phyloP scores from a whole-genome alignment of 352 stramenopile species.

The Globisporangium splendens region DNA sequence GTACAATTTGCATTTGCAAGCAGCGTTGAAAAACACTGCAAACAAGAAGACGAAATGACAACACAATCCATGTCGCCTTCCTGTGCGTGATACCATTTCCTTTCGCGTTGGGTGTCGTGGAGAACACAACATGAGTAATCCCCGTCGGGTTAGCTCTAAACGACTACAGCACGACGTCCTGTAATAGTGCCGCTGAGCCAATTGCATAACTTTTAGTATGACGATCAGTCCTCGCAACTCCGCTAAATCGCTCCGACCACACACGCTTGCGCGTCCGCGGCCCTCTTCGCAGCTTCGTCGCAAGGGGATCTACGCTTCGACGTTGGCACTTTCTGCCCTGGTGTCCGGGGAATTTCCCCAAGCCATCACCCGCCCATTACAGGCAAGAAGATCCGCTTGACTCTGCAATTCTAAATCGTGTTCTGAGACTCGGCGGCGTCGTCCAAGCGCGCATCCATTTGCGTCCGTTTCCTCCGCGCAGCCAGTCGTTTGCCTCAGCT shows the following conservation, averaged over 20 bases:
- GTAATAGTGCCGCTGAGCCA: slow-evolving; percentile 63
- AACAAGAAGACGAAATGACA: not conserved
- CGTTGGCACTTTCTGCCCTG: slow-evolving; percentile 85
- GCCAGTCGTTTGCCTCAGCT: not conserved
- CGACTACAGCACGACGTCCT: slow-evolving; percentile 61
- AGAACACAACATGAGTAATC: slow-evolving; percentile 93
- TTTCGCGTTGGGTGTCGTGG: slow-evolving; percentile 66
- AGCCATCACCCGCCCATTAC: slow-evolving; percentile 32
- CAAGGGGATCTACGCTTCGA: slow-evolving; percentile 77
- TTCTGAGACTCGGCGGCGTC: slow-evolving; percentile 37
- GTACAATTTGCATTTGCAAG: slow-evolving; percentile 7
- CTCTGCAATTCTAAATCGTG: slow-evolving; percentile 92
- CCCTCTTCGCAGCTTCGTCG: slow-evolving; percentile 66
- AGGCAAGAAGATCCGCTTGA: slow-evolving; percentile 60
- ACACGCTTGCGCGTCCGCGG: slow-evolving; percentile 7
- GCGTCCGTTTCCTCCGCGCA: no score
- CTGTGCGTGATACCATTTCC: slow-evolving; percentile 16
- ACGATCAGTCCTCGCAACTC: slow-evolving; percentile 83
- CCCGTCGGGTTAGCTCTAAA: slow-evolving; percentile 88
- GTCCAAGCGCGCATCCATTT: no score
- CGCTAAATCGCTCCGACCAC: slow-evolving; percentile 25
- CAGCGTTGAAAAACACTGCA: slow-evolving; percentile 12
- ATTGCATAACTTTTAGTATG: slow-evolving; percentile 93
- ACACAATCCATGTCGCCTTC: not conserved
- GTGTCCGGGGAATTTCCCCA: slow-evolving; percentile 91